These are phyloP conservation scores for Rhizoclosmatium sp. DNA, from an alignment of 192 early-diverging fungal species.

Conservation along the genomic window DNA sequence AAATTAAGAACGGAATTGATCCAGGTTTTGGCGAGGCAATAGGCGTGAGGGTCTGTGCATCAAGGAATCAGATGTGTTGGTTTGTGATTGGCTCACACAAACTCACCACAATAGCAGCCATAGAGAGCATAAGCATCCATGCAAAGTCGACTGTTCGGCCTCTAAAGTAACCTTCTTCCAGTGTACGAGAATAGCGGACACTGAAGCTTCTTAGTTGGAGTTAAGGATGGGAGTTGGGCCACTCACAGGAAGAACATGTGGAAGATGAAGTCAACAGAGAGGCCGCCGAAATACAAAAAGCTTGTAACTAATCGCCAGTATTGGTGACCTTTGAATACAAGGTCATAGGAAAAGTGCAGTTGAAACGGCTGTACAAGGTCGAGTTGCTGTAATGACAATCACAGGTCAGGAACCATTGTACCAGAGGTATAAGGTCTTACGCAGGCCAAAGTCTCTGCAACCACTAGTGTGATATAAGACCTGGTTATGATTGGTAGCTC, in stretches of 20 bases:
- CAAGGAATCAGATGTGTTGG: neutral
- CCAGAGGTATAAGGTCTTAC: slow-evolving; percentile 53
- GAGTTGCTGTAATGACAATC: slow-evolving; percentile 68
- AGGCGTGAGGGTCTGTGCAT: slow-evolving; percentile 42
- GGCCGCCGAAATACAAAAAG: slow-evolving; percentile 91
- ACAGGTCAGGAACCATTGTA: slow-evolving; percentile 5
- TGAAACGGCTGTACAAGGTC: slow-evolving; percentile 81
- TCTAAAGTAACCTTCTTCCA: slow-evolving; percentile 94
- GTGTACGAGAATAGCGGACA: slow-evolving; percentile 84
- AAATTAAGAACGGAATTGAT: slow-evolving; percentile 81
- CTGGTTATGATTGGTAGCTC: slow-evolving; percentile 89
- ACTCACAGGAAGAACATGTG: slow-evolving; percentile 87
- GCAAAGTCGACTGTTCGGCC: slow-evolving; percentile 91
- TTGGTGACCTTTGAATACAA: slow-evolving; percentile 74
- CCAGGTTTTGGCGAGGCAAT: slow-evolving; percentile 34
- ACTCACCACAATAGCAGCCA: slow-evolving; percentile 62
- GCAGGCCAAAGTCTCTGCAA: slow-evolving; percentile 77
- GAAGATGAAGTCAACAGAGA: slow-evolving; percentile 92
- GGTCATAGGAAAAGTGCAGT: slow-evolving; percentile 80
- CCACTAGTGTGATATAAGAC: slow-evolving; percentile 82
- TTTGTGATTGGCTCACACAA: slow-evolving; percentile 7
- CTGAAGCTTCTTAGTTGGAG: slow-evolving; percentile 44
- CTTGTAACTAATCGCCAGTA: slow-evolving; percentile 93
- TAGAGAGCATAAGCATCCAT: slow-evolving; percentile 83
- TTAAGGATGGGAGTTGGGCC: slow-evolving; percentile 1